Base-by-base conservation (phyloP, 768 basidiomycete genomes). In the Clitopilus passeckerianus region DNA sequence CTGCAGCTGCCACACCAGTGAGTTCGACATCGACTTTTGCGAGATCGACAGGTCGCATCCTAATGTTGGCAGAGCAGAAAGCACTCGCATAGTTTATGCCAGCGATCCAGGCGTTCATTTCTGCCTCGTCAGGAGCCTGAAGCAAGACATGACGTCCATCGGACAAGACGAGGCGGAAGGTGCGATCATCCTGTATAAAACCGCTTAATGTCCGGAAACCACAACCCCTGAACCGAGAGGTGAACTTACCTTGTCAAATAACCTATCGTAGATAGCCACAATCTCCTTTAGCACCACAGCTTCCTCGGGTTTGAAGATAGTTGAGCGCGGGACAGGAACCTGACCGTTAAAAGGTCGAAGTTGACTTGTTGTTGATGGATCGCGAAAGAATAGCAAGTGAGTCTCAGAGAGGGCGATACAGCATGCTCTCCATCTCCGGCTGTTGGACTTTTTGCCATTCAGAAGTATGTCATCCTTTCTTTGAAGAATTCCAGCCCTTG, bases 61-160 rank as follows among this genome's bases (percentile, higher is more conserved):
- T 80, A 35, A 98, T 78, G 9, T 89, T 89, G 15, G 86, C 81
- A 1, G 92, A 86, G 74, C 89, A 94, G 83, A 97, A 98, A 5
- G 92, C 80, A 60, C 93, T 89, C 2, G 94, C 94, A 68, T 97
- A 98, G 73, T 99, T 99, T 68, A 98, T 93, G 33, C 81, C 79
- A 14, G 89, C 81, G 62, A 98, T 86, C 97, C 97, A 99, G 62
- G 88, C 84, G 65, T 95, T 89, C 76, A 92, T 81, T 59, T 95
- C 91, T 46, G 75, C 71, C 60, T 87, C 86, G 65, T 83, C 79
- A 12, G 77, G 67, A 6, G 90, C 82, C 67, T 93, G 92, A 18
- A 98, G 78, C 35, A 98, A 82, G 60, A 89, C 84, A 64, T 93
- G 90, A 0, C 92, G 89, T 10, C 91, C 87, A 65, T 90, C 84